Evolutionary conservation across 1,139 yeast species (phyloP).

Genomic region (Geotrichum aggregatum): DNA sequence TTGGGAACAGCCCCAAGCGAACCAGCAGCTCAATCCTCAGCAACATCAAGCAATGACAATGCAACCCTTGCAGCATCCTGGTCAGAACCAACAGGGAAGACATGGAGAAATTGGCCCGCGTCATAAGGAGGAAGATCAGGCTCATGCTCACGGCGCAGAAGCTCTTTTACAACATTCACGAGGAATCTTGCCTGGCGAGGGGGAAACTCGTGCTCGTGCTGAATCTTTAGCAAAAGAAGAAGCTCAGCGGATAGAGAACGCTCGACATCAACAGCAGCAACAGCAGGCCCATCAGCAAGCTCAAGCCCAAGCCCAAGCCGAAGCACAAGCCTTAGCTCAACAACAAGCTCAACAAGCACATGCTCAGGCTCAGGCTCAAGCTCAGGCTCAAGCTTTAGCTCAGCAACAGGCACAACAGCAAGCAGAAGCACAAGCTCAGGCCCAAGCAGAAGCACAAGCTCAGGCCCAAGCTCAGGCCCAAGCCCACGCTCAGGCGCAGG

Average conservation of each 20-base stretch:
- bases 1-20: constrained; percentile 32
- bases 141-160: background rate
- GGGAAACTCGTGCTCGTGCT: background rate
- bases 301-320: constrained; percentile 23
- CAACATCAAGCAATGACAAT: background rate
- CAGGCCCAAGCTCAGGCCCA: constrained; percentile 20
- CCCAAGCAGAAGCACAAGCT: constrained; percentile 17
- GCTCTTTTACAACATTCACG: too few species aligned
- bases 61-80: constrained; percentile 6
- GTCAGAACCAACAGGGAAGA: background rate
- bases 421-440: constrained; percentile 15
- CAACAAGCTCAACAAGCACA: constrained; percentile 25
- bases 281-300: constrained; percentile 23
- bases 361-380: constrained; percentile 23
- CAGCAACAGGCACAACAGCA: constrained; percentile 20
- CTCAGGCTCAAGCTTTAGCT: constrained; percentile 21
- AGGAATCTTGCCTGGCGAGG: too few species aligned
- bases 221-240: constrained; percentile 27
- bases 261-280: constrained; percentile 30
- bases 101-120: background rate
- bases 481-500: constrained; percentile 22
- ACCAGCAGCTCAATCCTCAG: constrained; percentile 21
- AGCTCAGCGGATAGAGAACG: constrained; percentile 30
- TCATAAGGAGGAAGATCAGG: background rate
- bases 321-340: constrained; percentile 23